phyloP scores from a whole-genome alignment of 148 eudicot genomes.

The Pharnaceum exiguum region DNA sequence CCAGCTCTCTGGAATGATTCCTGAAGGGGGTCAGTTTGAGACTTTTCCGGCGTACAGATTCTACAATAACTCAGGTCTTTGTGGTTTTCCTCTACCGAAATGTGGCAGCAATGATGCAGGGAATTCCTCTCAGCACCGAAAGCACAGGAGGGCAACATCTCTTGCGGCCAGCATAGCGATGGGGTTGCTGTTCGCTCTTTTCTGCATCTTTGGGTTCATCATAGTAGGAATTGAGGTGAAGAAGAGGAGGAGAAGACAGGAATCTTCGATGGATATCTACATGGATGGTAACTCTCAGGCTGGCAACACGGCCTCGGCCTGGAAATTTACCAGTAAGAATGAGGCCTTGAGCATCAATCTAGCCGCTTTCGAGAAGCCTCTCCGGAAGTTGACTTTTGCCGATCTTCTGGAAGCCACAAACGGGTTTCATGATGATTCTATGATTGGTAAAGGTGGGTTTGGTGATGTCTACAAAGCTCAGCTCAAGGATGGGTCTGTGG shows the following conservation, averaged over 20 bases:
- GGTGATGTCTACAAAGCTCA: constrained; percentile 91
- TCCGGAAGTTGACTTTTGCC: constrained; percentile 72
- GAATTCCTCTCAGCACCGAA: constrained; percentile 28
- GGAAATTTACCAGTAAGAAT: constrained; percentile 59
- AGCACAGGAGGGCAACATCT: constrained; percentile 47
- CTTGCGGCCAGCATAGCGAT: constrained; percentile 74
- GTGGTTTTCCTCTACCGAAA: constrained; percentile 67
- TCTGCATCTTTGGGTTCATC: constrained; percentile 66
- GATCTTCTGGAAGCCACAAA: constrained; percentile 90
- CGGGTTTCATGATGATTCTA: constrained; percentile 64
- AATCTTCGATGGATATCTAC: constrained; percentile 47
- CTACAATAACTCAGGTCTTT: constrained; percentile 66
- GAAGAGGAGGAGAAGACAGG: constrained; percentile 62
- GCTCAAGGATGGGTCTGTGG: constrained; percentile 73
- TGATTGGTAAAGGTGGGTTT: constrained; percentile 86
- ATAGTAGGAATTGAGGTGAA: constrained; percentile 49
- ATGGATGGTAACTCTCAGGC: constrained; percentile 63
- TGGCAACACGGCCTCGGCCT: constrained; percentile 34
- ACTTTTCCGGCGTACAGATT: constrained; percentile 56
- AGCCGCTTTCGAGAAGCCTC: constrained; percentile 73
- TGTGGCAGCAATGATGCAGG: constrained; percentile 28
- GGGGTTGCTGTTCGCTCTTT: constrained; percentile 68
- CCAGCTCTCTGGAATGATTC: constrained; percentile 63
- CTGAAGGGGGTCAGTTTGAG: constrained; percentile 63
- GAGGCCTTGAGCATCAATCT: constrained; percentile 85